phyloP scores from a whole-genome alignment of 108 stramenopile genomes.

The Epipyxis sp. region DNA sequence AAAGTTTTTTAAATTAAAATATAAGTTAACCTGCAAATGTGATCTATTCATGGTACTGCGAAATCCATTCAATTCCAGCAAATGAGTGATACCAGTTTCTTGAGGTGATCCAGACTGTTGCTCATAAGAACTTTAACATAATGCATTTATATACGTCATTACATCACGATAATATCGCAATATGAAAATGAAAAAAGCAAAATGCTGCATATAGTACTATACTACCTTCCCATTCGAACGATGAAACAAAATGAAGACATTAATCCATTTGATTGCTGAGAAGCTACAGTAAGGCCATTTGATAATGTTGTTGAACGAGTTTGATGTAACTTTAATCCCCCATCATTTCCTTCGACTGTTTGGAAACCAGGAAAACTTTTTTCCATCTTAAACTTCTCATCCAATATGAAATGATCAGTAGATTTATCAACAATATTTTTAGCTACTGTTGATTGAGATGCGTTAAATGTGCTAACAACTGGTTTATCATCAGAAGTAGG shows the following conservation, averaged over 20 bases:
- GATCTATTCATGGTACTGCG: constrained; percentile 57
- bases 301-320: not conserved
- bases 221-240: constrained; percentile 18
- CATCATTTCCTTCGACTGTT: not conserved
- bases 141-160: too few species aligned
- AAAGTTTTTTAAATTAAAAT: too few species aligned
- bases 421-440: constrained; percentile 20
- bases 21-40: too few species aligned
- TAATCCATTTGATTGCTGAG: not conserved
- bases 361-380: not conserved
- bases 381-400: constrained; percentile 10
- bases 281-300: constrained; percentile 22
- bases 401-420: not conserved
- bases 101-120: not conserved
- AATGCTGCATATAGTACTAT: not conserved
- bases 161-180: too few species aligned
- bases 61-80: constrained; percentile 86
- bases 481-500: constrained; percentile 29
- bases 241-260: constrained; percentile 16
- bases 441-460: not conserved
- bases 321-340: not conserved
- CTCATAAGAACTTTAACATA: constrained; percentile 5
- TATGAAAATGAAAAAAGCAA: not conserved
- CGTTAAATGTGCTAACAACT: constrained; percentile 4
- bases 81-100: constrained; percentile 72